Evolutionary conservation across 108 stramenopile genomes (phyloP).

Genomic region (Mayamaea pseudoterrestris): DNA sequence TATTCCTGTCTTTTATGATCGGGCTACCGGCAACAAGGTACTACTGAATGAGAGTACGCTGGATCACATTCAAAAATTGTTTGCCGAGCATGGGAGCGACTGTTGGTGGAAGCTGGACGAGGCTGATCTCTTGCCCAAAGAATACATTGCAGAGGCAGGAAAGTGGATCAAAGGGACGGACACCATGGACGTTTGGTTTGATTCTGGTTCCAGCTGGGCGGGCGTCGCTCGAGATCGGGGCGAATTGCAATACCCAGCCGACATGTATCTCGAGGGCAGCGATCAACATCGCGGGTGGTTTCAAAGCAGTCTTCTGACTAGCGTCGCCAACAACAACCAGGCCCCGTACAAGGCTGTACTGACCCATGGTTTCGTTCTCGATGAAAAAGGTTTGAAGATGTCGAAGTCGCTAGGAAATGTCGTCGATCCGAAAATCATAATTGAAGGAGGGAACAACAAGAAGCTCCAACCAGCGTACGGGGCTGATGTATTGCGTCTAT

Average conservation of each 20-base stretch:
- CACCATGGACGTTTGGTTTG: slow-evolving; percentile 99
- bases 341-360: slow-evolving; percentile 94
- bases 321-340: slow-evolving; percentile 76
- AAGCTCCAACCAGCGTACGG: slow-evolving; percentile 94
- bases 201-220: slow-evolving; percentile 96
- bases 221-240: slow-evolving; percentile 79
- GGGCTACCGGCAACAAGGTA: slow-evolving; percentile 67
- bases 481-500: slow-evolving; percentile 94
- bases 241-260: slow-evolving; percentile 82
- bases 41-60: slow-evolving; percentile 82
- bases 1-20: slow-evolving; percentile 94
- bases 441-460: slow-evolving; percentile 92
- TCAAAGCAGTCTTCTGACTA: slow-evolving; percentile 93
- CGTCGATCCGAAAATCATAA: slow-evolving; percentile 87
- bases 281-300: slow-evolving; percentile 99
- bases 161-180: slow-evolving; percentile 94
- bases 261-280: slow-evolving; percentile 87
- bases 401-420: slow-evolving; percentile 98
- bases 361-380: slow-evolving; percentile 97
- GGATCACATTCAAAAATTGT: slow-evolving; percentile 64
- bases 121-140: slow-evolving; percentile 81
- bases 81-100: slow-evolving; percentile 89
- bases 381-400: slow-evolving; percentile 99
- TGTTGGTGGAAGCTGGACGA: slow-evolving; percentile 94
- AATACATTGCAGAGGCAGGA: slow-evolving; percentile 67